Percentiles rank a stretch among this genome's conserved stretches.
Evolutionary conservation across 106 monocot genomes (phyloP).

Genomic region (Chionographis japonica): DNA sequence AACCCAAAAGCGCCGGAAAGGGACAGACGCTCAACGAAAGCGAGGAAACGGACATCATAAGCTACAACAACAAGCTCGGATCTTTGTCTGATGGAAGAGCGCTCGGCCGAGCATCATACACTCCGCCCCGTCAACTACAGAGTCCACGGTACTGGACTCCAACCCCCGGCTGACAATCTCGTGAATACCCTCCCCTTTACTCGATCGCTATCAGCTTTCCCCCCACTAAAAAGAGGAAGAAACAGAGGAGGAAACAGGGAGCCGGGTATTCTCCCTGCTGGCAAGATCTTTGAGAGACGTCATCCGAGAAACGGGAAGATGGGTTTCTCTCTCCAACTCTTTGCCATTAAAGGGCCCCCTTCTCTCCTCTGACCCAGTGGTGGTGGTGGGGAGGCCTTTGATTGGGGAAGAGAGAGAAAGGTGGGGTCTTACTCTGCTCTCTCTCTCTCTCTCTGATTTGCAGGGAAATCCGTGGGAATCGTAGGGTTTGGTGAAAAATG

Average conservation of each 20-base stretch:
- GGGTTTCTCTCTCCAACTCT: background rate
- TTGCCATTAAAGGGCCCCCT: background rate
- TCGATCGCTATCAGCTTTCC: background rate
- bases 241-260: background rate
- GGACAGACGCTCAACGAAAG: too few relatives aligned
- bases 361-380: slow-evolving; percentile 5
- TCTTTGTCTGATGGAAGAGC: too few relatives aligned
- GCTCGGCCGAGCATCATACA: too few relatives aligned
- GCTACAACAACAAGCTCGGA: too few relatives aligned
- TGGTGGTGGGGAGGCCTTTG: slow-evolving; percentile 9
- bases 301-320: slow-evolving; percentile 15
- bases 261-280: background rate
- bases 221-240: background rate
- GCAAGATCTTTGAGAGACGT: slow-evolving; percentile 22
- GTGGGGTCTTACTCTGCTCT: too few relatives aligned
- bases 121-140: too few relatives aligned
- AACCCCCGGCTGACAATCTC: slow-evolving; percentile 18
- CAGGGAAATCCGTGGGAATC: background rate
- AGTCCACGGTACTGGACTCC: slow-evolving; percentile 11
- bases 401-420: slow-evolving; percentile 2
- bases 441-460: background rate
- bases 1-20: too few relatives aligned
- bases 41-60: too few relatives aligned
- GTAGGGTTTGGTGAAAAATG: background rate
- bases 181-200: slow-evolving; percentile 18